Percentiles rank a stretch among this genome's conserved stretches.
Evolutionary conservation across 192 early-diverging fungal genomes (phyloP).

Genomic region (Coemansia sp.): DNA sequence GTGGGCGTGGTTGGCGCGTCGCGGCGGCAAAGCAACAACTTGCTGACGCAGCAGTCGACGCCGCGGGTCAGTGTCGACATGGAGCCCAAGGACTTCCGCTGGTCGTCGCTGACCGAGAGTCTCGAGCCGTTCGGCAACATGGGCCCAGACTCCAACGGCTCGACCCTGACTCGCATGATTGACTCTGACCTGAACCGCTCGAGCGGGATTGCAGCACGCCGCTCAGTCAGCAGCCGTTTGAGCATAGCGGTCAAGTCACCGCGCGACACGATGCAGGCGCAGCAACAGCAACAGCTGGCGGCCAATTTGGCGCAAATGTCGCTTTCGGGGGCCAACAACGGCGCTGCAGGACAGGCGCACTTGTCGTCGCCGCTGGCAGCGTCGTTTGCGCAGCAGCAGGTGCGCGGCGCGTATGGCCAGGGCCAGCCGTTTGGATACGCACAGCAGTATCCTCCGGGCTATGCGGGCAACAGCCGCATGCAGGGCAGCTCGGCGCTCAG

Average conservation of each 20-base stretch:
- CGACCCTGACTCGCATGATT: constrained; percentile 35
- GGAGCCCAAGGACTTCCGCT: constrained; percentile 53
- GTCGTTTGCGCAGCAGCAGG: constrained; percentile 24
- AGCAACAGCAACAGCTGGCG: constrained; percentile 43
- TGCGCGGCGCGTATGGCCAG: constrained; percentile 4
- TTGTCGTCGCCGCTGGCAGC: constrained; percentile 15
- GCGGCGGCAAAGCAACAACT: constrained; percentile 32
- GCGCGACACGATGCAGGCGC: constrained; percentile 44
- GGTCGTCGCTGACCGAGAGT: constrained; percentile 48
- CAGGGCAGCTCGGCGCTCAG: constrained; percentile 4
- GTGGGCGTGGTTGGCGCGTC: constrained; percentile 31
- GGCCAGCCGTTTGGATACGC: constrained; percentile 4
- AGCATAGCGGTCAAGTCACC: constrained; percentile 50
- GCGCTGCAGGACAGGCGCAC: not conserved
- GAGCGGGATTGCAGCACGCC: constrained; percentile 44
- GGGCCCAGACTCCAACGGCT: constrained; percentile 26
- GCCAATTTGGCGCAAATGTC: constrained; percentile 40
- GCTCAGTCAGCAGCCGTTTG: constrained; percentile 43
- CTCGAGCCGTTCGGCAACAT: constrained; percentile 45
- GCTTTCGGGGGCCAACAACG: not conserved
- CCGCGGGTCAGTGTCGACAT: constrained; percentile 47
- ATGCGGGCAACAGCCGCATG: constrained; percentile 2
- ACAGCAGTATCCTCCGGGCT: constrained; percentile 8
- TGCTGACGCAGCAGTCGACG: constrained; percentile 41
- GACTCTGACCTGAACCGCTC: constrained; percentile 41